Evolutionary conservation across 305 asterid species (phyloP).

Genomic region (Petunia hybrid): DNA sequence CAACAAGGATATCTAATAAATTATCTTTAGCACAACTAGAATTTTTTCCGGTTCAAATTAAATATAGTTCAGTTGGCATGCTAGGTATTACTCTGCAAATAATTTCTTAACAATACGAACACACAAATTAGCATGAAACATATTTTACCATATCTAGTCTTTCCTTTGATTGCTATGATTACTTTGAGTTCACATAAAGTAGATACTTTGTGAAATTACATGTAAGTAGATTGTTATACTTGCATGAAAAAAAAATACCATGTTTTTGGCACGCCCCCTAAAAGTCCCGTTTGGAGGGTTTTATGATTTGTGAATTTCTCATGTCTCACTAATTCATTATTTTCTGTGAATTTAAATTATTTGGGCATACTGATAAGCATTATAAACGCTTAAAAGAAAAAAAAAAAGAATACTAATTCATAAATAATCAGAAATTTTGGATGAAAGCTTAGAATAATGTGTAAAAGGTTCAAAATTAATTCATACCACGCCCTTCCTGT

Average conservation of each 20-base stretch:
- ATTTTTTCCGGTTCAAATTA: background rate
- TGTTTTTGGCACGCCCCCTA: background rate
- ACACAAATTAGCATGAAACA: background rate
- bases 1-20: background rate
- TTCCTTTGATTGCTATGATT: background rate
- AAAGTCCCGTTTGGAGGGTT: background rate
- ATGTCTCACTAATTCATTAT: too few relatives aligned
- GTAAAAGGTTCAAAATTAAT: background rate
- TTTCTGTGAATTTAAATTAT: background rate
- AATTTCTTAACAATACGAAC: background rate
- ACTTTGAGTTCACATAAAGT: background rate
- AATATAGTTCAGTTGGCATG: background rate
- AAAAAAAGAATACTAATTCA: background rate
- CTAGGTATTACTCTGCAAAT: background rate
- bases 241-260: background rate
- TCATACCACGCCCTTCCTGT: constrained; percentile 34
- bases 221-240: background rate
- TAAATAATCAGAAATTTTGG: background rate
- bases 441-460: background rate
- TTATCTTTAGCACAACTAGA: too few relatives aligned
- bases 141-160: background rate
- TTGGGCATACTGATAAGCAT: background rate
- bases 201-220: background rate
- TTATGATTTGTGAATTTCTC: too few relatives aligned
- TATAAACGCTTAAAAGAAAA: background rate